Evolutionary conservation across 176 grass and related monocot genomes (phyloP).

Genomic region (Carex scoparia): DNA sequence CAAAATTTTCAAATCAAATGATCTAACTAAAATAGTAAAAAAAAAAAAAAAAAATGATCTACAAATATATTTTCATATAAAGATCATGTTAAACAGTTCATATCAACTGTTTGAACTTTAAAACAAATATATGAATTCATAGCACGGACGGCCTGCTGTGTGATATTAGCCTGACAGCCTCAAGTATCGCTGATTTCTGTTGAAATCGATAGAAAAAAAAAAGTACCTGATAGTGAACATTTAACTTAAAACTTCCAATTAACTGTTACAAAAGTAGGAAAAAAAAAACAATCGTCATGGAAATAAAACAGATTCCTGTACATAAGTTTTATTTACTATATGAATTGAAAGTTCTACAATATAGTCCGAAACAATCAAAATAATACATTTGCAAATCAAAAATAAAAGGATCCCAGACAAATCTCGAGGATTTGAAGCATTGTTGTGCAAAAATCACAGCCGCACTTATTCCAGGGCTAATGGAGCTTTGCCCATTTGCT

Average conservation of each 20-base stretch:
- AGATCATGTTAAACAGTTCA: no score
- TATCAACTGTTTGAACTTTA: no score
- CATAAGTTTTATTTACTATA: background rate
- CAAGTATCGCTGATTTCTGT: background rate
- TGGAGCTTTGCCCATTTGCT: background rate
- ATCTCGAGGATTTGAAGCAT: background rate
- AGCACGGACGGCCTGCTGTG: no score
- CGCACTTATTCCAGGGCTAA: background rate
- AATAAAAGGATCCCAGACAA: background rate
- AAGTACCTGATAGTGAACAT: background rate
- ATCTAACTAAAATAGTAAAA: no score
- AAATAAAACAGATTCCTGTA: background rate
- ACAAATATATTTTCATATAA: no score
- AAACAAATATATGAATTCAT: no score
- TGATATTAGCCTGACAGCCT: no score
- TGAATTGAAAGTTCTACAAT: background rate
- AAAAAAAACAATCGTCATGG: background rate
- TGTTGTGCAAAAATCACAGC: background rate
- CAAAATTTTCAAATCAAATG: no score
- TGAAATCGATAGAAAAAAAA: background rate
- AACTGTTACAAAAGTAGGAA: background rate
- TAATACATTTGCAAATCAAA: slow-evolving; percentile 4
- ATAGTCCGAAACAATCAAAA: background rate
- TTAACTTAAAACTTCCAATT: background rate
- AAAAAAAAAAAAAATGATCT: no score